Percentiles rank a stretch among this genome's conserved stretches.
Conservation (phyloP, 2,329 filamentous ascomycete genomes). For the Bisporella sp. region DNA sequence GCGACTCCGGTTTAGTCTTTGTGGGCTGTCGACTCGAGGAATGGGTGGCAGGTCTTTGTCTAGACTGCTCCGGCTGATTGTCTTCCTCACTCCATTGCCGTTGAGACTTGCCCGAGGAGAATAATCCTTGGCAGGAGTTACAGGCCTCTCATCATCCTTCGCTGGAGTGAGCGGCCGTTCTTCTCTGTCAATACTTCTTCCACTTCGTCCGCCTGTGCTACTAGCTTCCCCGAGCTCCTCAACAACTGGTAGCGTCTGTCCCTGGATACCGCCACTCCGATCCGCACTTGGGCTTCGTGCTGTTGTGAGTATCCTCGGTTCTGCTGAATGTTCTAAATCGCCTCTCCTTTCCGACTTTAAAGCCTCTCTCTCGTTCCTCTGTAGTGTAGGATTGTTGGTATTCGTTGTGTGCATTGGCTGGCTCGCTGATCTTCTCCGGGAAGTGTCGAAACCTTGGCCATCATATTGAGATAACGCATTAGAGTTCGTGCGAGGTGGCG, state of each 20-base stretch:
- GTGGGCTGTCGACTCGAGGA: conserved; percentile 28
- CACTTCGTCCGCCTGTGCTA: conserved; percentile 54
- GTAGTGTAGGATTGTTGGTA: conserved; percentile 16
- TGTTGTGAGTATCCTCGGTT: conserved; percentile 42
- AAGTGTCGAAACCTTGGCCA: conserved; percentile 8
- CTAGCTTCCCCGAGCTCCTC: conserved; percentile 79
- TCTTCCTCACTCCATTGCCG: conserved; percentile 6
- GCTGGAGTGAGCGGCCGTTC: conserved; percentile 36
- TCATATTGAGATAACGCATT: conserved; percentile 11
- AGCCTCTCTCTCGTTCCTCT: conserved; percentile 23
- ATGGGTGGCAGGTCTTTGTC: conserved; percentile 55
- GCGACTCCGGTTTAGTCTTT: conserved; percentile 4
- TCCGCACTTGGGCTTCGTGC: conserved; percentile 51
- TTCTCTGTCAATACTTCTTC: conserved; percentile 36
- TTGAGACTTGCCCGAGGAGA: conserved; percentile 6
- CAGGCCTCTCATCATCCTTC: conserved; percentile 29
- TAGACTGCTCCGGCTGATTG: conserved; percentile 47
- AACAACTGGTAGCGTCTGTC: conserved; percentile 71
- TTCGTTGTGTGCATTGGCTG: conserved; percentile 13
- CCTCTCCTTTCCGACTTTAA: conserved; percentile 27
- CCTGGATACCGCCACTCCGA: conserved; percentile 43
- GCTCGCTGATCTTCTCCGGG: conserved; percentile 16
- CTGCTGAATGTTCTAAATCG: conserved; percentile 23
- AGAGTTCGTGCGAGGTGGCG: conserved; percentile 20
- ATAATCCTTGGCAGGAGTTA: conserved; percentile 15